Evolutionary conservation across 768 basidiomycete genomes (phyloP), one percentile per base, ranked within the genome.

Genomic region (Tylopilus sp.): DNA sequence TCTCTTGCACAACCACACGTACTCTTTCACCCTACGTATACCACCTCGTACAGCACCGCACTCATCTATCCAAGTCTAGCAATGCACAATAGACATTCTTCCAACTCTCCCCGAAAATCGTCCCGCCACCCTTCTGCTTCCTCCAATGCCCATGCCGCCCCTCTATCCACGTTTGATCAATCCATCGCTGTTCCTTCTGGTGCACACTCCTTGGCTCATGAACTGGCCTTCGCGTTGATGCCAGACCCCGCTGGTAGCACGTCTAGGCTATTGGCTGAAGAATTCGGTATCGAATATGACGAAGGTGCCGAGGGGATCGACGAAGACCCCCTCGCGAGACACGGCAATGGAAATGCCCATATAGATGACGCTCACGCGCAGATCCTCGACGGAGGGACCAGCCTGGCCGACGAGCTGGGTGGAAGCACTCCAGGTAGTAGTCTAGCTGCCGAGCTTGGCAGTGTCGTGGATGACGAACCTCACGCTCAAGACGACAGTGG

Each of bases 221-320:
- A 93, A 63, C 80, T 93, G 31, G 91, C 91, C 6, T 82, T 85
- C 30, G 91, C 91, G 10, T 77, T 93, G 48, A 88, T 91, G 83
- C 91, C 90, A 21, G 91, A 93, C 70, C 90, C 91, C 0, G 85
- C 79, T 45, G 75, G 80, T 23, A 82, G 86, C 48, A 40, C 69
- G 22, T 91, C 88, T 21, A 86, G 82, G 66, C 68, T 91, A 28
- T 75, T 93, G 6, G 88, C 88, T 12, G 91, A 92, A 69, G 91
- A 93, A 68, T 89, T 93, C 56, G 91, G 91, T 10, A 85, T 93
- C 55, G 91, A 92, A 63, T 91, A 88, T 57, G 91, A 92, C 55
- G 88, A 91, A 64, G 89, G 87, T 40, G 87, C 86, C 25, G 88
- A 91, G 69, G 88, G 86, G 35, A 88, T 86, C 50, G 90, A 79